phyloP scores from a whole-genome alignment of 2,329 filamentous ascomycete species.

The Alternaria rosae region DNA sequence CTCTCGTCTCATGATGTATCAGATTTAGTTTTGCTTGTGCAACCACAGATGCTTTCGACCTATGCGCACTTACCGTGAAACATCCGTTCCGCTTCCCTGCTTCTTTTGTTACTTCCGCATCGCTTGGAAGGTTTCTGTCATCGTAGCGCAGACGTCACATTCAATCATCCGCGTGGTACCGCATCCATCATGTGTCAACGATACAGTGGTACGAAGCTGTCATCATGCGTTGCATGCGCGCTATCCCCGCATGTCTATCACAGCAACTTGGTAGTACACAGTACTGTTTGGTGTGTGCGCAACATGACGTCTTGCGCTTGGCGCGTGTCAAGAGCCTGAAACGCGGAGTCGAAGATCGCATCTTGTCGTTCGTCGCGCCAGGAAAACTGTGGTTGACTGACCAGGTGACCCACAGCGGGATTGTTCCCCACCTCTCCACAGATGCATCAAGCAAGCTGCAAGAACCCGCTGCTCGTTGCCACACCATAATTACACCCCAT shows the following conservation, averaged over 20 bases:
- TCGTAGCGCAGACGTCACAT: conserved; percentile 4
- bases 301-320: neutral
- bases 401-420: conserved; percentile 1
- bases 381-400: neutral
- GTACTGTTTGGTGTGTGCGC: neutral
- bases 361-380: neutral
- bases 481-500: conserved; percentile 6
- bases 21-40: neutral
- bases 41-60: neutral
- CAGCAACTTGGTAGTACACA: neutral
- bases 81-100: neutral
- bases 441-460: conserved; percentile 5
- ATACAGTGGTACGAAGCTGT: conserved; percentile 19
- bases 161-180: conserved; percentile 17
- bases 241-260: neutral
- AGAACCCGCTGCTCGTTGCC: conserved; percentile 8
- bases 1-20: neutral
- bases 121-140: neutral
- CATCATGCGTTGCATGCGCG: conserved; percentile 12
- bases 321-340: neutral
- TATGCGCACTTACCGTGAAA: neutral
- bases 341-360: neutral
- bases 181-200: conserved; percentile 11
- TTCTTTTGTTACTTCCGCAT: neutral
- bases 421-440: neutral